Evolutionary conservation across 2,329 filamentous ascomycete genomes (phyloP).

Genomic region (Neocatenulostroma microsporum): DNA sequence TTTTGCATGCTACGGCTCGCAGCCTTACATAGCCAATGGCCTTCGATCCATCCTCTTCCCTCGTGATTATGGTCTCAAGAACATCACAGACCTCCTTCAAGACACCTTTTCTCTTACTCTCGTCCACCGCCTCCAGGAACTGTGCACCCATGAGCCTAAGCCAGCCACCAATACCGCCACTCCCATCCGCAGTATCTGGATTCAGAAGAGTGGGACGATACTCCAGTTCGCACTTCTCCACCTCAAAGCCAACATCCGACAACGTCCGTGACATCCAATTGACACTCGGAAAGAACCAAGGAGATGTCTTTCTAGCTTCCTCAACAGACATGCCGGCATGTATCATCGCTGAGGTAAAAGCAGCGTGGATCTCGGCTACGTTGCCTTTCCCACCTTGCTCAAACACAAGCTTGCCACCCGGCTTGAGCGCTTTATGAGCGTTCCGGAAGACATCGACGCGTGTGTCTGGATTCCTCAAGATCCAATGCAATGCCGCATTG

Average conservation of each 20-base stretch:
- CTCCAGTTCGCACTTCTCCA: slow-evolving; percentile 50
- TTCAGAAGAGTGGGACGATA: slow-evolving; percentile 54
- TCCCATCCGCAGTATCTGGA: slow-evolving; percentile 30
- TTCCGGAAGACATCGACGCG: slow-evolving; percentile 47
- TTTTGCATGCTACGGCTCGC: slow-evolving; percentile 34
- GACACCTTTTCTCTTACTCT: slow-evolving; percentile 44
- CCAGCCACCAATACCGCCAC: slow-evolving; percentile 55
- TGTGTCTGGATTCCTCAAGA: slow-evolving; percentile 41
- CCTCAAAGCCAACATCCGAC: slow-evolving; percentile 35
- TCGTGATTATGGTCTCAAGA: slow-evolving; percentile 48
- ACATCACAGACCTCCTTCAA: slow-evolving; percentile 50
- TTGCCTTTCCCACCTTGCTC: slow-evolving; percentile 68
- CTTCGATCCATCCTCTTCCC: slow-evolving; percentile 49
- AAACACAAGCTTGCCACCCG: slow-evolving; percentile 54
- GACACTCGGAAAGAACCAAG: slow-evolving; percentile 68
- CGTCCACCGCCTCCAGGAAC: slow-evolving; percentile 48
- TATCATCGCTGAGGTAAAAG: slow-evolving; percentile 47
- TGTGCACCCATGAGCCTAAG: slow-evolving; percentile 54
- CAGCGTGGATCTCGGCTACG: slow-evolving; percentile 54
- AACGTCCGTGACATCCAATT: slow-evolving; percentile 44
- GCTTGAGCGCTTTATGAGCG: slow-evolving; percentile 46
- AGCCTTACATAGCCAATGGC: slow-evolving; percentile 44
- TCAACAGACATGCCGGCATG: slow-evolving; percentile 45
- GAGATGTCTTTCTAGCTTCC: slow-evolving; percentile 45
- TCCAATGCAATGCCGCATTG: slow-evolving; percentile 41